Evolutionary conservation across 306 rosid genomes (phyloP).

Genomic region (Pyrus betulifolia): DNA sequence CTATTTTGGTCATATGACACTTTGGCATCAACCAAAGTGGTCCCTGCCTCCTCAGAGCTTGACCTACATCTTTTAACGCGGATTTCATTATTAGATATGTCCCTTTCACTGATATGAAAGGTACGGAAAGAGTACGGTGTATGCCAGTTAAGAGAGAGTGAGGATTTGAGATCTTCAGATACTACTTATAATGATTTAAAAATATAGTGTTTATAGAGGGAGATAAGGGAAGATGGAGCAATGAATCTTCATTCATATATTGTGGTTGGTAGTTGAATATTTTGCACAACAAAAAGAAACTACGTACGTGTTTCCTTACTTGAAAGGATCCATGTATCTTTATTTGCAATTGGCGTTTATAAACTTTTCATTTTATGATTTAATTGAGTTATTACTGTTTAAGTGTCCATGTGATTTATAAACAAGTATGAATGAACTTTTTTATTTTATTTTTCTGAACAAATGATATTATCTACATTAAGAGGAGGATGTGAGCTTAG

Average conservation of each 20-base stretch:
- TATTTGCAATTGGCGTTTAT: too few species aligned
- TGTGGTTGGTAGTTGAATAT: not conserved
- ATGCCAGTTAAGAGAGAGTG: conserved; percentile 34
- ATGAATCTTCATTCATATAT: conserved; percentile 1
- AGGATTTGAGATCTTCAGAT: not conserved
- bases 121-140: conserved; percentile 64
- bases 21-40: not conserved
- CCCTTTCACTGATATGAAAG: conserved; percentile 17
- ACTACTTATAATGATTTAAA: not conserved
- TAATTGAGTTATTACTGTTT: too few species aligned
- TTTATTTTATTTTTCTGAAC: too few species aligned
- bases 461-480: too few species aligned
- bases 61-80: conserved; percentile 3
- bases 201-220: not conserved
- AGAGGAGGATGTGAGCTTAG: too few species aligned
- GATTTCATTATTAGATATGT: conserved; percentile 9
- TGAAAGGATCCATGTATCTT: not conserved
- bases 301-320: not conserved
- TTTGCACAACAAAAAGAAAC: not conserved
- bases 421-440: too few species aligned
- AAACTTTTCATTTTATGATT: too few species aligned
- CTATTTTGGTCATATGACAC: not conserved
- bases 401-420: too few species aligned
- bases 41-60: conserved; percentile 2
- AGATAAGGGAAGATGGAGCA: not conserved